Evolutionary conservation across 192 early-diverging fungal genomes (phyloP), one percentile per base, ranked within the genome.

Genomic region (Gaertneriomyces sp.): DNA sequence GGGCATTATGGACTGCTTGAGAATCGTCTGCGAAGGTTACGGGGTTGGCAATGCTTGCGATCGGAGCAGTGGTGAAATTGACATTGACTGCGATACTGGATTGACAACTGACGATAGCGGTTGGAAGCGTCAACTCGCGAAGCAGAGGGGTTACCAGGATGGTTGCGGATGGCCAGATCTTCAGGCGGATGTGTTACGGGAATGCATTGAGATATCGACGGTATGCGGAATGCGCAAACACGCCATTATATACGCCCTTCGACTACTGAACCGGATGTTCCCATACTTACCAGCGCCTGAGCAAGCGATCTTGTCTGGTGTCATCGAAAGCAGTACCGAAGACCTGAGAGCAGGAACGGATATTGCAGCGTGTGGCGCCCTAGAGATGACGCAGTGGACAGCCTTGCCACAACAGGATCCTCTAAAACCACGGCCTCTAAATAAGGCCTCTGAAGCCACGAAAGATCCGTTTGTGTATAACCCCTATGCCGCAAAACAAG

Each of bases 391-490:
- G 19, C 78, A 82, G 44, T 78, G 83, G 60, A 58, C 82, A 17
- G 86, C 87, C 1, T 83, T 81, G 60, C 74, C 80, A 16, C 81
- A 88, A 73, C 74, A 79, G 42, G 68, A 66, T n/a, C 70, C 66
- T 2, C 72, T 63, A 59, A 58, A 74, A 45, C 60, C n/a, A 57
- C 76, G 62, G 54, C 49, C 38, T 58, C 58, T 25, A 60, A 59
- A 54, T 54, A 53, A 33, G 44, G 42, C 69, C 52, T 55, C 42
- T 11, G 45, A 42, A 11, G 69, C 45, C 7, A 59, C 62, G 51
- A 60, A 83, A 61, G 86, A 89, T 58, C 83, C 88, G n/a, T 93
- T 93, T 68, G 78, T 93, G 40, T 91, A 93, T 70, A 90, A 88
- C 63, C 88, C 90, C 5, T 91, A 84, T 75, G 81, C 81, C 51